phyloP scores from a whole-genome alignment of 805 yeast genomes.

The Kodamaea fukazawae region DNA sequence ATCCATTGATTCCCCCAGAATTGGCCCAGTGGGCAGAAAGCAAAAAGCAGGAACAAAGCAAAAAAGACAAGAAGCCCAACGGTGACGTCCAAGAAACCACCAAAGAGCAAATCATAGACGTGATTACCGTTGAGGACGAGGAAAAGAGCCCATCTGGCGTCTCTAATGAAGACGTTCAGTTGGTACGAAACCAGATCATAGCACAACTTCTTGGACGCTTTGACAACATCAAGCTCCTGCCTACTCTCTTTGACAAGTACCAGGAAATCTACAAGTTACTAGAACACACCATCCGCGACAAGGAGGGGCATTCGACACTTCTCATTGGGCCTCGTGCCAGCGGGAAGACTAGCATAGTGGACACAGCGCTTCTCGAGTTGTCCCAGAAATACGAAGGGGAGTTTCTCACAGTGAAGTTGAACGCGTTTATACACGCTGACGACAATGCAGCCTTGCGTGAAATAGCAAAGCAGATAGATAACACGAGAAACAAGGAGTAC shows the following conservation, averaged over 20 bases:
- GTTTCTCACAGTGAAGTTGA: slow-evolving; percentile 61
- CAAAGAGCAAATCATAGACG: background rate
- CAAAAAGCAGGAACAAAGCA: background rate
- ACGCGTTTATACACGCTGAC: slow-evolving; percentile 70
- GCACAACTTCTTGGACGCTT: slow-evolving; percentile 21
- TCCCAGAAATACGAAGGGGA: slow-evolving; percentile 40
- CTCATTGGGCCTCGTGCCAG: slow-evolving; percentile 76
- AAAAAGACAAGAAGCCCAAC: background rate
- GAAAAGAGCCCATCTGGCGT: background rate
- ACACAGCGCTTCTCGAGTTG: slow-evolving; percentile 52
- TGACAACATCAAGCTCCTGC: slow-evolving; percentile 15
- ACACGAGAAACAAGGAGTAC: slow-evolving; percentile 12
- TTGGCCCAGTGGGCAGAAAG: background rate
- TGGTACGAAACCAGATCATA: slow-evolving; percentile 10
- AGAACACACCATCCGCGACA: slow-evolving; percentile 59
- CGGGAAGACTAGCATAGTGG: slow-evolving; percentile 69
- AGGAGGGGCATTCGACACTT: slow-evolving; percentile 79
- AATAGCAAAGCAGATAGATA: slow-evolving; percentile 80
- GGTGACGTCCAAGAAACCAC: background rate
- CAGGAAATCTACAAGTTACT: slow-evolving; percentile 56
- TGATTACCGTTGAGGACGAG: background rate
- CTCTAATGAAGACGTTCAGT: background rate
- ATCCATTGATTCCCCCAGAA: slow-evolving; percentile 1
- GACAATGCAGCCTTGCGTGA: slow-evolving; percentile 80
- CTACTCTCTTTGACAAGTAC: slow-evolving; percentile 28